Evolutionary conservation across 208 protist genomes (phyloP).

Genomic region (Leishmania lainsoni): DNA sequence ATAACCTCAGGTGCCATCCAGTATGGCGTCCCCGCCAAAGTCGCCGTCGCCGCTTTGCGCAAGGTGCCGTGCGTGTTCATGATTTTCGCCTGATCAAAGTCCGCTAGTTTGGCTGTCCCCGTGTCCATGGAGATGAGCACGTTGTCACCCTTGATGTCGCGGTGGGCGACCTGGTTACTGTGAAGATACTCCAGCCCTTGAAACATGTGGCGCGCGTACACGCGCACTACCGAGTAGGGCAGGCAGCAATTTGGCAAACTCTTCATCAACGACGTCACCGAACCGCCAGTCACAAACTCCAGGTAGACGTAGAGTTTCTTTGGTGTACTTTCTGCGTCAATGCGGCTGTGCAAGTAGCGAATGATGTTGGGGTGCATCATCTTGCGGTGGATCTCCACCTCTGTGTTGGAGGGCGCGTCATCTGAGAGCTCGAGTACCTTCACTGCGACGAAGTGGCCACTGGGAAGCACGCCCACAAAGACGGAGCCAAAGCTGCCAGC

Average conservation of each 20-base stretch:
- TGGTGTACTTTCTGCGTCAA: constrained; percentile 77
- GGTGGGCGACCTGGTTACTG: constrained; percentile 88
- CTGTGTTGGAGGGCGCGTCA: constrained; percentile 78
- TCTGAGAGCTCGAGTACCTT: constrained; percentile 88
- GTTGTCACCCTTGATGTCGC: constrained; percentile 93
- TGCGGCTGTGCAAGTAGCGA: constrained; percentile 85
- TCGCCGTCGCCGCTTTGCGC: constrained; percentile 87
- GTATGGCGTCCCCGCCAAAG: constrained; percentile 87
- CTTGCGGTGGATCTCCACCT: constrained; percentile 91
- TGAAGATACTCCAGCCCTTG: constrained; percentile 86
- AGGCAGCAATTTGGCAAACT: constrained; percentile 77
- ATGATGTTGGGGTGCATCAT: constrained; percentile 93
- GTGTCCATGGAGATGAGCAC: constrained; percentile 93
- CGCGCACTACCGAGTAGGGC: constrained; percentile 75
- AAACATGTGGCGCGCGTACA: constrained; percentile 91
- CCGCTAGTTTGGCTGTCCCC: constrained; percentile 96
- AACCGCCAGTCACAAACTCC: constrained; percentile 93
- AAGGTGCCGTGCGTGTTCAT: constrained; percentile 89
- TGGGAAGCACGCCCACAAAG: constrained; percentile 86
- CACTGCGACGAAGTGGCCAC: constrained; percentile 87
- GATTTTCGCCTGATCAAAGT: constrained; percentile 97
- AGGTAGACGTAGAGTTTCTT: constrained; percentile 91
- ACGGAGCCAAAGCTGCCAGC: constrained; percentile 90
- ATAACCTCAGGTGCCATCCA: constrained; percentile 94
- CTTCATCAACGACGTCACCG: constrained; percentile 89